Base-by-base conservation (phyloP, 139 green algal genomes). In the Haematococcus lacustris region DNA sequence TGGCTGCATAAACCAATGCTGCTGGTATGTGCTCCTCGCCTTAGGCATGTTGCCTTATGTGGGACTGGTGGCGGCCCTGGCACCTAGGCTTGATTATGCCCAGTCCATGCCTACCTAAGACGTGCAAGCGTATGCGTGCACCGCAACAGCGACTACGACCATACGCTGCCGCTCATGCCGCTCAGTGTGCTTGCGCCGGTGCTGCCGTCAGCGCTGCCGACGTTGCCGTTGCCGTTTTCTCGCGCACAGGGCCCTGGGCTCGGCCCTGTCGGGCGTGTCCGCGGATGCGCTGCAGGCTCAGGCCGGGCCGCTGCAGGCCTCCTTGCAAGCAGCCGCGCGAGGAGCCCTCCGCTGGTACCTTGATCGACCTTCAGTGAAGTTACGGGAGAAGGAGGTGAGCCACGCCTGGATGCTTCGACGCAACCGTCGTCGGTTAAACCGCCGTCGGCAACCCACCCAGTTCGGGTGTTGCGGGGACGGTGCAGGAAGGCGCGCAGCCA, bases 301-400 rank as follows among this genome's bases (percentile, higher is more conserved):
- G 53, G 32, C 64, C 38, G 51, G 53, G 50, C 35, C 41, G 35
- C 67, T 79, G 57, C 34, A 68, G 21, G 21, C 38, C 35, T 33
- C 61, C 37, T 59, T 59, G 0, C 38, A 38, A 3, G 21, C n/a
- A n/a, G 41, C 6, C 43, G 47, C 73, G 23, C 9, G 21, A 4
- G 30, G 23, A 30, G 53, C 53, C 41, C 62, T 79, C 68, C 34
- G 60, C 1, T 2, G 39, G 34, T 79, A 79, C 60, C 68, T 79
- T 13, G 41, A 50, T 3, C 63, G 30, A 41, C 47, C 38, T n/a
- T 65, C 50, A 26, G 64, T 80, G 2, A 66, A 76, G 70, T 33
- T 68, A 53, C 38, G 75, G 30, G 71, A 68, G 38, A 51, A 80
- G 39, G 75, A 80, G 70, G 75, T 76, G 51, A 0, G 75, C n/a